Evolutionary conservation across 2,329 filamentous ascomycete species (phyloP), one percentile per base, ranked within the genome.

Genomic region (Zasmidium angulare): DNA sequence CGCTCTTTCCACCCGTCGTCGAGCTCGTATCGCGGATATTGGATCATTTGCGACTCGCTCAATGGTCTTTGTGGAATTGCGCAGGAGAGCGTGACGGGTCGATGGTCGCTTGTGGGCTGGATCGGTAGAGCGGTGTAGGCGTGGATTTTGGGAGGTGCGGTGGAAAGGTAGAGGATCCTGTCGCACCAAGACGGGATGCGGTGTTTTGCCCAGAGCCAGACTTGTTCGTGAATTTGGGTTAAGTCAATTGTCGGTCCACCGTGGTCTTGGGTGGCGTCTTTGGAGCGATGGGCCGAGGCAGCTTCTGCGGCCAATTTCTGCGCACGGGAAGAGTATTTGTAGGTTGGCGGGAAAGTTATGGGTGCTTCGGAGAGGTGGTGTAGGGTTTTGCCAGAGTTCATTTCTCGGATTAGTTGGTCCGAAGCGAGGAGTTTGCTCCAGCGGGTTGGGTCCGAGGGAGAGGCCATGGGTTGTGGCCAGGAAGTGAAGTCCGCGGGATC

Each of bases 171-270:
- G 20, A 98, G 79, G 20, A 98, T 88, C 2, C 95, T 86, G 75
- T 98, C 95, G 69, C 92, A 96, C 95, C 93, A 98, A 69, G 88
- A 88, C 1, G 95, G 93, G 82, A 90, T 96, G 49, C 95, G 87
- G 72, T 96, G 90, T 58, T 81, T 79, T 7, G 92, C 90, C 84
- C 92, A 97, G 29, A 67, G 53, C 58, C 63, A 67, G 11, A 62
- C 59, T 46, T 71, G 63, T 24, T 63, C 67, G 23, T 63, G 62
- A n/a, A 49, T 46, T n/a, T 53, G 55, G 26, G 64, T 59, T 29
- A 66, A 47, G 17, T 62, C 55, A 17, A 66, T 47, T 2, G 54
- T 52, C 24, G 59, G 61, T 11, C 36, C 55, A 2, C 77, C 71
- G 36, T 77, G 72, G 60, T 76, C 71, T 24, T 73, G 69, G 54